Base-by-base conservation (phyloP, 1,284 basidiomycete genomes). In the Hemileia vastatrix region DNA sequence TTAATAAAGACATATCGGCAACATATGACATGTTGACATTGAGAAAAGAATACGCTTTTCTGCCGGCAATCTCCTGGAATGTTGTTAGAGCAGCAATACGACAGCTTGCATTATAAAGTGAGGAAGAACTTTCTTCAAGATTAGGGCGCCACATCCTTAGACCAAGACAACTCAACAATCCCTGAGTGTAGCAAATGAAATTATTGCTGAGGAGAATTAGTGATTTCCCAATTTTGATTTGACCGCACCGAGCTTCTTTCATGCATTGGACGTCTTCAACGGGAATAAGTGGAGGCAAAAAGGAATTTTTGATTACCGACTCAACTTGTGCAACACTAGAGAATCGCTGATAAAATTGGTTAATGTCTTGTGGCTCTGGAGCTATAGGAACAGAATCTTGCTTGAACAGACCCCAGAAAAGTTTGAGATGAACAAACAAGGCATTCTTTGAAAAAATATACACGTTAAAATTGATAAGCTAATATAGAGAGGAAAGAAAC, bases 371-470 rank as follows among this genome's bases (percentile, higher is more conserved):
- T 23, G 24, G 24, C 4, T 44, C 21, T 19, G 54, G 54, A 27
- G 54, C 5, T 24, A 23, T 6, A n/a, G 54, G 54, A 43, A 56
- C 54, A 6, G 18, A 27, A 23, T 56, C 23, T 11, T 43, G 19
- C 40, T 56, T 56, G 2, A 56, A 45, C 5, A 56, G 43, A 4
- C 54, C 54, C 54, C 54, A 56, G 13, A 56, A 21, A 11, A 56
- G 21, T 45, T 56, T 56, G 18, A 56, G 21, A 27, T 56, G 54
- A 23, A 56, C 19, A 56, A 45, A 56, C 11, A 56, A 19, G 5
- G 54, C 54, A 5, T 44, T 45, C 54, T 56, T 6, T 19, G 21
- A 24, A 45, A 45, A 21, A 23, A 23, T 23, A 6, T 6, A 13
- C 6, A 11, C 9, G 40, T n/a, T n/a, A 5, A 48, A 13, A 45